These are phyloP conservation scores for Fagopyrum tataricum DNA, from an alignment of 148 eudicot species.

Conservation along the genomic window DNA sequence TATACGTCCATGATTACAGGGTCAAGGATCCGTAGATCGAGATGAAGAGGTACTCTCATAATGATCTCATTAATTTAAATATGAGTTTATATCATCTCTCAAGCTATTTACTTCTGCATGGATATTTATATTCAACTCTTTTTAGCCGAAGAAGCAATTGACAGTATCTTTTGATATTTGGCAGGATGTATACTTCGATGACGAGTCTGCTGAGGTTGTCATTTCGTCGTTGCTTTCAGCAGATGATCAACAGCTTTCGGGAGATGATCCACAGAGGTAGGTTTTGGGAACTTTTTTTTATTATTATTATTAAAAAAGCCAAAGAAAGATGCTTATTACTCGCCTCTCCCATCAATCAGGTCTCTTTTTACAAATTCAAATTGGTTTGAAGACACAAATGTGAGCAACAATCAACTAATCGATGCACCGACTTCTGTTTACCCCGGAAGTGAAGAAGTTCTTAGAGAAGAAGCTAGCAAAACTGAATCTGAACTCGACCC, in stretches of 20 bases:
- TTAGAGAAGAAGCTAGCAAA: background rate
- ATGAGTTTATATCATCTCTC: background rate
- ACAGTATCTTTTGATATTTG: conserved; percentile 12
- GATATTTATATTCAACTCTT: background rate
- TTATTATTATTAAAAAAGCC: background rate
- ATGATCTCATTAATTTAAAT: background rate
- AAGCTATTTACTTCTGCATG: background rate
- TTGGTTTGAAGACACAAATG: conserved; percentile 68
- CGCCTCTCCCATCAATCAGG: conserved; percentile 34
- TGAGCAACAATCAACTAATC: background rate
- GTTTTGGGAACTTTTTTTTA: conserved; percentile 9
- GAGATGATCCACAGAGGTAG: conserved; percentile 81
- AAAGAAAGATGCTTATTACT: background rate
- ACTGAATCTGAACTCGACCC: background rate
- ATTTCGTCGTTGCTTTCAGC: conserved; percentile 90
- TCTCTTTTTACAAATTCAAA: conserved; percentile 78
- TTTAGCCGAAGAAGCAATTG: background rate
- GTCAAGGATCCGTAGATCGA: conserved; percentile 73
- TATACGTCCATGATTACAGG: conserved; percentile 37
- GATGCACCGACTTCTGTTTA: conserved; percentile 1
- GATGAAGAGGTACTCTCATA: conserved; percentile 70
- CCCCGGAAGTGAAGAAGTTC: background rate
- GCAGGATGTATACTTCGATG: conserved; percentile 95
- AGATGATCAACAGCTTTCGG: conserved; percentile 78
- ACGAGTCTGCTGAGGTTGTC: conserved; percentile 95